phyloP scores from a whole-genome alignment of 345 rosid genomes.

The Camelina laxa region DNA sequence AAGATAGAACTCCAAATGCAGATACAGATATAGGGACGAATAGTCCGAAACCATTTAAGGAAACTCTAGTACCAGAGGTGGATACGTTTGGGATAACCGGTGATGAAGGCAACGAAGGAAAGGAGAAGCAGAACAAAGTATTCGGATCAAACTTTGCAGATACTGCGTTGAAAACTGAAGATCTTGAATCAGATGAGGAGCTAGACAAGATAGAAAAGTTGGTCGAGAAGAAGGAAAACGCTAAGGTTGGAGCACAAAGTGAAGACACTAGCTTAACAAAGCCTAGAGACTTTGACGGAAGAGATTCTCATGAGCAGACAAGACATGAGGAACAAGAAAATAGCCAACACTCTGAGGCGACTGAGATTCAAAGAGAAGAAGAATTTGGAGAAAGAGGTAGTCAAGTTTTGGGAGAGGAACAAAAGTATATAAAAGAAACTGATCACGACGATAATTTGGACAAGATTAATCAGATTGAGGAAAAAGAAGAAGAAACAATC shows the following conservation, averaged over 20 bases:
- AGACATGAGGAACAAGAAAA: too few relatives aligned
- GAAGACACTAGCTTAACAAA: conserved; percentile 19
- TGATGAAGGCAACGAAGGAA: too few relatives aligned
- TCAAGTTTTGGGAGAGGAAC: too few relatives aligned
- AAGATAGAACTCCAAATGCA: too few relatives aligned
- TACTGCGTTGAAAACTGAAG: conserved; percentile 8
- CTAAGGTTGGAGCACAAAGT: conserved; percentile 1
- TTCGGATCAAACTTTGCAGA: conserved; percentile 15
- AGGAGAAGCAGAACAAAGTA: conserved; percentile 19
- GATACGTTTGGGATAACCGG: too few relatives aligned
- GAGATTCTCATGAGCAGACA: too few relatives aligned
- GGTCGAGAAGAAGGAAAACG: conserved; percentile 19
- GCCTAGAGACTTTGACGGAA: neutral
- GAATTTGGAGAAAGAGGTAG: neutral
- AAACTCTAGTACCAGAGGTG: too few relatives aligned
- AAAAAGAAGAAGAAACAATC: conserved; percentile 15
- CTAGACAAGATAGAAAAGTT: conserved; percentile 3
- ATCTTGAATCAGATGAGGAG: conserved; percentile 11
- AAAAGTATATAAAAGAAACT: conserved; percentile 11
- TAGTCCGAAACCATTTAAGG: too few relatives aligned
- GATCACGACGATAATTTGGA: neutral
- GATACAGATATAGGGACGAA: too few relatives aligned
- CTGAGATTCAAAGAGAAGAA: conserved; percentile 4
- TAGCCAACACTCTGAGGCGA: neutral
- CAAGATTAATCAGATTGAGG: conserved; percentile 14